Evolutionary conservation across 768 basidiomycete genomes (phyloP).

Genomic region (Mycena belliarum): DNA sequence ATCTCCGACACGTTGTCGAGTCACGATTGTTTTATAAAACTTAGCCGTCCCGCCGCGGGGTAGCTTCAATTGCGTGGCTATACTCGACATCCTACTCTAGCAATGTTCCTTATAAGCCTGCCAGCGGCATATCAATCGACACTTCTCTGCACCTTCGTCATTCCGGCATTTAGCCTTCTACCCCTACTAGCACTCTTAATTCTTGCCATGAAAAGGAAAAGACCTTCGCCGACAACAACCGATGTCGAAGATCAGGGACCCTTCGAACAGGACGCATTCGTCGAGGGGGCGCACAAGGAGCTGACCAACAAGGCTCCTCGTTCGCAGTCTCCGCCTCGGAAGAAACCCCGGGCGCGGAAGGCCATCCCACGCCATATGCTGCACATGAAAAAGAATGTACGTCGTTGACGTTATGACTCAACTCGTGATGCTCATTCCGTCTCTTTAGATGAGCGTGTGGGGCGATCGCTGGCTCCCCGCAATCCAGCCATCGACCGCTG

Average conservation of each 20-base stretch:
- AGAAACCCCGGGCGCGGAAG: conserved; percentile 13
- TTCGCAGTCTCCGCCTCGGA: conserved; percentile 1
- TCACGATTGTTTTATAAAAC: conserved; percentile 1
- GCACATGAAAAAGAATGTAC: conserved; percentile 15
- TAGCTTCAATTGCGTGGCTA: conserved; percentile 7
- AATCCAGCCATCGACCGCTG: conserved; percentile 3
- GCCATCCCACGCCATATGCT: conserved; percentile 15
- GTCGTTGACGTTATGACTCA: neutral
- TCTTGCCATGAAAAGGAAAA: conserved; percentile 13
- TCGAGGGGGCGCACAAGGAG: neutral
- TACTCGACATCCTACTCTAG: neutral
- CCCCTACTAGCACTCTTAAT: conserved; percentile 14
- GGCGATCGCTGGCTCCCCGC: conserved; percentile 15
- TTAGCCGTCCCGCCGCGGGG: neutral
- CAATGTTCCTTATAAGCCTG: conserved; percentile 11
- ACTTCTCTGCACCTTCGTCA: neutral
- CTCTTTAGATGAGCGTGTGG: conserved; percentile 13
- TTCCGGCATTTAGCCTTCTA: conserved; percentile 7
- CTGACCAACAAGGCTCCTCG: neutral
- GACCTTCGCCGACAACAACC: neutral
- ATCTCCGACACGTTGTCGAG: conserved; percentile 5
- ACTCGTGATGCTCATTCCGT: neutral
- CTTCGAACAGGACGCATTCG: neutral
- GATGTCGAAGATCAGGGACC: conserved; percentile 6
- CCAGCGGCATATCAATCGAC: neutral